Evolutionary conservation across 768 basidiomycete genomes (phyloP).

Genomic region (Boletus reticulatus): DNA sequence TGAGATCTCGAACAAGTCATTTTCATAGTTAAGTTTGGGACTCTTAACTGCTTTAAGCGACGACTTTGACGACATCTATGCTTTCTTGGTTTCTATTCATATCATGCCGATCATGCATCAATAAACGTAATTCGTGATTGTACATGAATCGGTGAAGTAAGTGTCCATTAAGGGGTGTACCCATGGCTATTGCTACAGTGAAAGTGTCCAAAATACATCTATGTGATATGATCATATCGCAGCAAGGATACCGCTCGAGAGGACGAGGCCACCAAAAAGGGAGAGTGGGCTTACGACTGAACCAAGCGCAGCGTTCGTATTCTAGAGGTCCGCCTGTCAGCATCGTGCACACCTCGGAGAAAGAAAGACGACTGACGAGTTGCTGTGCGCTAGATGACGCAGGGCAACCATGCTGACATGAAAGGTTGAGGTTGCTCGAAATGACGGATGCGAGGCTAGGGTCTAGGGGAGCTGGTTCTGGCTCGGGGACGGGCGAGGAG

Average conservation of each 20-base stretch:
- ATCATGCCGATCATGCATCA: neutral
- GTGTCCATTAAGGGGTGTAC: neutral
- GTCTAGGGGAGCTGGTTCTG: conserved; percentile 27
- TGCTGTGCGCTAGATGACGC: conserved; percentile 18
- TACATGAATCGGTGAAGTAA: neutral
- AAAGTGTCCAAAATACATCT: conserved; percentile 8
- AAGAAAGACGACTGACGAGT: conserved; percentile 11
- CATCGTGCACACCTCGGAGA: neutral
- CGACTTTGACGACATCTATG: neutral
- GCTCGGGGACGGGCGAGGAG: conserved; percentile 22
- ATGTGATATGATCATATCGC: conserved; percentile 9
- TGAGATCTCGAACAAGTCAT: neutral
- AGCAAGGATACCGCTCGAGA: conserved; percentile 21
- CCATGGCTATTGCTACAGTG: conserved; percentile 15
- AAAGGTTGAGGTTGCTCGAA: conserved; percentile 24
- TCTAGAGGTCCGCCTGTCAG: conserved; percentile 7
- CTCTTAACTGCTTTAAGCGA: neutral
- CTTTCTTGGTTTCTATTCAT: neutral
- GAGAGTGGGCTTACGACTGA: conserved; percentile 18
- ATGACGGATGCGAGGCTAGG: conserved; percentile 12
- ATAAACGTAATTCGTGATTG: neutral
- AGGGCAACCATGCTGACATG: conserved; percentile 23
- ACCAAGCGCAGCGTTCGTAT: conserved; percentile 17
- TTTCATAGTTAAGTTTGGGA: neutral
- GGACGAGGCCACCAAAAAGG: conserved; percentile 21